Percentiles rank a stretch among this genome's conserved stretches.
These are phyloP conservation scores for Metschnikowia orientalis DNA, from an alignment of 805 yeast species.

Conservation along the genomic window DNA sequence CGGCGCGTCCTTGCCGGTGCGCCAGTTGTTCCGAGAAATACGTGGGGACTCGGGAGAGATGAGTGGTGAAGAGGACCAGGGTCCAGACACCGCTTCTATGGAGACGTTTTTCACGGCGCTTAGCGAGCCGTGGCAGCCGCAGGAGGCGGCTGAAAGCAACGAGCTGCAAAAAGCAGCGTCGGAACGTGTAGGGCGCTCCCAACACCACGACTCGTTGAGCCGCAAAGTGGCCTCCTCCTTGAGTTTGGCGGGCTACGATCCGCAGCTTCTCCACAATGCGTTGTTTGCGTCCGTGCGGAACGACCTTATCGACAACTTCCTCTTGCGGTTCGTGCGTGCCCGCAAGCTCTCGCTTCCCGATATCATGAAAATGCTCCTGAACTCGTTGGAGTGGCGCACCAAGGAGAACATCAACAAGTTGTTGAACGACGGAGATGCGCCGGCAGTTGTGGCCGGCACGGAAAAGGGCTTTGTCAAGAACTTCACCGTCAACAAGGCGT, in stretches of 20 bases:
- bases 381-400: constrained; percentile 73
- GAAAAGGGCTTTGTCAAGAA: constrained; percentile 49
- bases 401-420: constrained; percentile 54
- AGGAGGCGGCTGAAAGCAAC: neutral
- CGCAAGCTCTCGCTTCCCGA: constrained; percentile 78
- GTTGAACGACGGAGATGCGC: constrained; percentile 69
- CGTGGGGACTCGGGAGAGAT: constrained; percentile 19
- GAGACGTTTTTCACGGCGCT: constrained; percentile 24
- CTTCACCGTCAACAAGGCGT: constrained; percentile 64
- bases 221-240: constrained; percentile 22
- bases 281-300: constrained; percentile 61
- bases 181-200: constrained; percentile 15
- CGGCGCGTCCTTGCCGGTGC: constrained; percentile 20
- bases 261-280: constrained; percentile 46
- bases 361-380: constrained; percentile 65
- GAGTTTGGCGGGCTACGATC: constrained; percentile 44
- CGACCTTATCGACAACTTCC: constrained; percentile 76
- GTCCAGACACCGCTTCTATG: constrained; percentile 23
- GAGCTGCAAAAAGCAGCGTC: constrained; percentile 14
- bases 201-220: constrained; percentile 22
- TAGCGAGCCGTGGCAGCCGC: neutral
- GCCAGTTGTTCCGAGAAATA: constrained; percentile 20
- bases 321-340: constrained; percentile 77
- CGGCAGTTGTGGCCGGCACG: constrained; percentile 39
- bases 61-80: constrained; percentile 18